Conservation (phyloP, 148 eudicot species). For the Vaccinium corymbosum region DNA sequence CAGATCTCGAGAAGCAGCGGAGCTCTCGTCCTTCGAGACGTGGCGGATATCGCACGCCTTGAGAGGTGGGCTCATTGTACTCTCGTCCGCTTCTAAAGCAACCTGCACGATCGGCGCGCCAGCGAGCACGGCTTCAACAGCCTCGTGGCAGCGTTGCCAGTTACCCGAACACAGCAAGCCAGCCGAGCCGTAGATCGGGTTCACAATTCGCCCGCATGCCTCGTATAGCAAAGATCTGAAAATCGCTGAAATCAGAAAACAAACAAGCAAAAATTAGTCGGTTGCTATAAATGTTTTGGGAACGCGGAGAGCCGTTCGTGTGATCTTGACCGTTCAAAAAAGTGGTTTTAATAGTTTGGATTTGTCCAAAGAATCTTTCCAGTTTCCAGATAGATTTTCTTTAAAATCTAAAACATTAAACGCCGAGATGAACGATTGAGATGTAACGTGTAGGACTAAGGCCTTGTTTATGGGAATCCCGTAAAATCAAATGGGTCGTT, state of each 20-base stretch:
- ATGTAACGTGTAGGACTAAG: no score
- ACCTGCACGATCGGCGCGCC: conserved; percentile 43
- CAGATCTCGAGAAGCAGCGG: not conserved
- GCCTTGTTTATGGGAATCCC: no score
- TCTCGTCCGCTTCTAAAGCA: not conserved
- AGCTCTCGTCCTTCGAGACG: conserved; percentile 4
- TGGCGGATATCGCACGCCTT: conserved; percentile 50
- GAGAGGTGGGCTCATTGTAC: conserved; percentile 26
- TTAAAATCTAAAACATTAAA: no score
- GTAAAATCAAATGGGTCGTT: no score
- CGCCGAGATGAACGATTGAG: no score
- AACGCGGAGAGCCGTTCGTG: no score
- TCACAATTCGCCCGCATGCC: conserved; percentile 75
- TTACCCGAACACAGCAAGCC: conserved; percentile 56
- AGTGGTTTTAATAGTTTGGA: no score
- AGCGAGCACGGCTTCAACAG: conserved; percentile 63
- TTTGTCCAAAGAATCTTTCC: no score
- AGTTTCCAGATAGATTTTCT: no score
- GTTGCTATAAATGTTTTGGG: no score
- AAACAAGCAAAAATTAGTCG: not conserved
- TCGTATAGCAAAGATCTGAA: conserved; percentile 64
- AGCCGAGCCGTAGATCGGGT: conserved; percentile 70
- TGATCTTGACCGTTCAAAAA: no score
- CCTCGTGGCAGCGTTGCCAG: conserved; percentile 62
- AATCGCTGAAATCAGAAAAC: conserved; percentile 21